Percentiles rank a stretch among this genome's conserved stretches.
Evolutionary conservation across 805 yeast genomes (phyloP).

Genomic region (Metschnikowia chrysomelidarum): DNA sequence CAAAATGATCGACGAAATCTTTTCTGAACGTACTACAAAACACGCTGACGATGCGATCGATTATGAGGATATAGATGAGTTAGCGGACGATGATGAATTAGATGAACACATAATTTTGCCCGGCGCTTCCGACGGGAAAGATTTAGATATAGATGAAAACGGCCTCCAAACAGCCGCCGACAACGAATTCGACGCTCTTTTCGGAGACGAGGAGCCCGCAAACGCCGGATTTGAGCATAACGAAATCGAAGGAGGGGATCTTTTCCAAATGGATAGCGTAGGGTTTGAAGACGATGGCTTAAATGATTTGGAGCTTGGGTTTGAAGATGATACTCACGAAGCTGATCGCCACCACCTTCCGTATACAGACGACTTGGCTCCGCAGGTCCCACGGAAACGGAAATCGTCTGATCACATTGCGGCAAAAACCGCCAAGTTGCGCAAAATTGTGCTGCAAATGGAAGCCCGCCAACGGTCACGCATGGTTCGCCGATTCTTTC

Average conservation of each 20-base stretch:
- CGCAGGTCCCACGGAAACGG: constrained; percentile 9
- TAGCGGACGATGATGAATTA: constrained; percentile 79
- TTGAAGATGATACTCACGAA: constrained; percentile 23
- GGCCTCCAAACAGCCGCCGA: constrained; percentile 35
- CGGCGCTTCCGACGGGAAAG: constrained; percentile 1
- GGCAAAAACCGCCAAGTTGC: constrained; percentile 30
- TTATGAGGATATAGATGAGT: constrained; percentile 90
- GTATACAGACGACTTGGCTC: background rate
- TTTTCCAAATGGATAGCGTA: constrained; percentile 14
- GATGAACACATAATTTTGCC: constrained; percentile 14
- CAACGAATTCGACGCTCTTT: constrained; percentile 39
- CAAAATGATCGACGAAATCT: constrained; percentile 38
- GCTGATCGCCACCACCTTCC: background rate
- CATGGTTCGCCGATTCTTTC: constrained; percentile 52
- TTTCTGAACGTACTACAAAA: constrained; percentile 39
- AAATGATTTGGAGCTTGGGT: constrained; percentile 19
- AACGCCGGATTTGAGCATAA: constrained; percentile 13
- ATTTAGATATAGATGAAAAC: constrained; percentile 17
- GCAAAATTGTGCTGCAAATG: constrained; percentile 25
- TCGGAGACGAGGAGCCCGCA: constrained; percentile 28
- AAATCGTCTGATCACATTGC: constrained; percentile 18
- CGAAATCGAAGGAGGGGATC: constrained; percentile 14
- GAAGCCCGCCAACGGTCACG: constrained; percentile 27
- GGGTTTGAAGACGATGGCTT: constrained; percentile 23
- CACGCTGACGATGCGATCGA: constrained; percentile 94